Evolutionary conservation across 2,329 filamentous ascomycete genomes (phyloP).

Genomic region (Gyromitra esculenta): DNA sequence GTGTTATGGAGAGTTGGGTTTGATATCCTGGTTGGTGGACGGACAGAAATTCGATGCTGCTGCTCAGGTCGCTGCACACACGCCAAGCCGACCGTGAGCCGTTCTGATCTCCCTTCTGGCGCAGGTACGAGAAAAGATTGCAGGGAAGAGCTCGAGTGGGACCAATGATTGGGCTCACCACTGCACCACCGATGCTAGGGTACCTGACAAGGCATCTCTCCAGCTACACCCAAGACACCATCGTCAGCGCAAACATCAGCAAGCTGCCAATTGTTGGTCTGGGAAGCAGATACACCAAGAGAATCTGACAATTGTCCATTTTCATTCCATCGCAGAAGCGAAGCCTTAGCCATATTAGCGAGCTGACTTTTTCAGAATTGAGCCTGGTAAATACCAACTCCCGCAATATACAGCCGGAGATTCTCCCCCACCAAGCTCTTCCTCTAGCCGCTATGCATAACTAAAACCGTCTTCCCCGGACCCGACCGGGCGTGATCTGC

Average conservation of each 20-base stretch:
- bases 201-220: constrained; percentile 18
- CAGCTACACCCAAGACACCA: constrained; percentile 27
- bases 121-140: constrained; percentile 51
- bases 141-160: constrained; percentile 27
- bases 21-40: constrained; percentile 28
- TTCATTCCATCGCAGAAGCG: background rate
- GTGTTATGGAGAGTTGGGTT: constrained; percentile 10
- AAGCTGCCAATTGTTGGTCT: background rate
- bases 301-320: constrained; percentile 1
- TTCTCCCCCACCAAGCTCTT: constrained; percentile 15
- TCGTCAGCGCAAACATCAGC: constrained; percentile 18
- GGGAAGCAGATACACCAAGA: background rate
- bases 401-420: constrained; percentile 12
- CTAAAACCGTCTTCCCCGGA: constrained; percentile 31
- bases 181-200: constrained; percentile 1
- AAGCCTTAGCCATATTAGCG: constrained; percentile 6
- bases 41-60: constrained; percentile 11
- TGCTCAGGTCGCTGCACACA: constrained; percentile 22
- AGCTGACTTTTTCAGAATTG: background rate
- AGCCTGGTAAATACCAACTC: constrained; percentile 15
- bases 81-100: constrained; percentile 1
- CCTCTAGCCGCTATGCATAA: constrained; percentile 28
- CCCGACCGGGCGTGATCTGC: constrained; percentile 34
- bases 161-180: constrained; percentile 34
- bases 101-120: constrained; percentile 28